These are phyloP conservation scores for Syzygium jambos DNA, from an alignment of 345 rosid genomes.

Conservation along the genomic window DNA sequence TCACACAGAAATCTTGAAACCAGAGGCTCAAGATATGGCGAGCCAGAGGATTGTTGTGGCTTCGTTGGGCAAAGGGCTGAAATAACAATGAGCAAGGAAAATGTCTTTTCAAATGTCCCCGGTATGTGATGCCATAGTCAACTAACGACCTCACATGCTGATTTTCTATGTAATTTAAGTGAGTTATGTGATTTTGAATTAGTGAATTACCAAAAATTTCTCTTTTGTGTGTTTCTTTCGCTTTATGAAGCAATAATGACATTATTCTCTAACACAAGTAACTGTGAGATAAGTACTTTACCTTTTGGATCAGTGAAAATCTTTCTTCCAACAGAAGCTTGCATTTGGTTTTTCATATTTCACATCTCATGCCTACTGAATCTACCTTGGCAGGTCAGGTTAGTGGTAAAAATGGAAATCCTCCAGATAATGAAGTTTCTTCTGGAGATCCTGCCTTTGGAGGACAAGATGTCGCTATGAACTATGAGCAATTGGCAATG, in stretches of 20 bases:
- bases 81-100: not conserved
- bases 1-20: not conserved
- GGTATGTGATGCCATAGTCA: not conserved
- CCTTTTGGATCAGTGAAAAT: not conserved
- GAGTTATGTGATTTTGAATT: not conserved
- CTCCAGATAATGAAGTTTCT: constrained; percentile 6
- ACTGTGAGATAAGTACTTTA: not conserved
- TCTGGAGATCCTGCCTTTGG: constrained; percentile 3
- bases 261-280: not conserved
- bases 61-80: not conserved
- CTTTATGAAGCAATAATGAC: not conserved
- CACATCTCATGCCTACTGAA: not conserved
- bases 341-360: not conserved
- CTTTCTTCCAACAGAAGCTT: not conserved
- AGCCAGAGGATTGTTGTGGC: not conserved
- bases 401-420: not conserved
- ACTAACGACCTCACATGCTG: not conserved
- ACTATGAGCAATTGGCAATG: not conserved
- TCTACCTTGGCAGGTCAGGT: not conserved
- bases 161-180: not conserved
- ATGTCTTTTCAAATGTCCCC: not conserved
- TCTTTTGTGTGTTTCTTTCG: not conserved
- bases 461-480: constrained; percentile 14
- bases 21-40: not conserved
- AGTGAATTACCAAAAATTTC: not conserved